Evolutionary conservation across 2,329 filamentous ascomycete genomes (phyloP), one percentile per base, ranked within the genome.

Genomic region (Fusarium nisikadoi): DNA sequence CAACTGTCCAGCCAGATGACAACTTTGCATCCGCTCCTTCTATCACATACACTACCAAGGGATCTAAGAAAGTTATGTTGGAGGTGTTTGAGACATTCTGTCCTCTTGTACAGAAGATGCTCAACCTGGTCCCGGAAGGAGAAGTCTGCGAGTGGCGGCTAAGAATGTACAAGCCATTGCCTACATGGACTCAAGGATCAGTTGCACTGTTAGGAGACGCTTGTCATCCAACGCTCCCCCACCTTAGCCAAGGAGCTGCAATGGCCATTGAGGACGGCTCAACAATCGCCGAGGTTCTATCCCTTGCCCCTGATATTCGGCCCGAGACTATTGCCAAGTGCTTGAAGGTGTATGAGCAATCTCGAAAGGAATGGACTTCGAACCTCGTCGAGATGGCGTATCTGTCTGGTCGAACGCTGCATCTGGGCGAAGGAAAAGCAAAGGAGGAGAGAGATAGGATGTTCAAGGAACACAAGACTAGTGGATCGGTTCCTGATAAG

Each of bases 61-160:
- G 88, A 3, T 87, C 84, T 45, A 92, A 91, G 75, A 80, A 83
- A 52, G 85, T 85, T 17, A 91, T 92, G 89, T 76, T 91, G 70
- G 77, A 84, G 3, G 86, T 90, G 1, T 93, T 87, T 75, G 79
- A 78, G 3, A 88, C 88, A 63, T 93, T 91, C 77, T 90, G 87
- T 62, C 89, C 89, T 3, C 85, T 86, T 76, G 85, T 92, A 5
- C 86, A 87, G 67, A 84, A 86, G 27, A 87, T 92, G 86, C 82
- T 92, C 19, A 82, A 89, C 66, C 81, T 89, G 20, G 89, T 91
- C 0, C 89, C 89, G 0, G 89, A 91, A 70, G 88, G 86, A 63
- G 89, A 89, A n/a, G 86, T 92, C 9, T 88, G 89, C 71, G 90
- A 92, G 77, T 93, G 90, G 88, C 90, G 89, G 71, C 81, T 93